These are phyloP conservation scores for Alternaria dauci DNA, from an alignment of 2,329 filamentous ascomycete species.

Conservation along the genomic window DNA sequence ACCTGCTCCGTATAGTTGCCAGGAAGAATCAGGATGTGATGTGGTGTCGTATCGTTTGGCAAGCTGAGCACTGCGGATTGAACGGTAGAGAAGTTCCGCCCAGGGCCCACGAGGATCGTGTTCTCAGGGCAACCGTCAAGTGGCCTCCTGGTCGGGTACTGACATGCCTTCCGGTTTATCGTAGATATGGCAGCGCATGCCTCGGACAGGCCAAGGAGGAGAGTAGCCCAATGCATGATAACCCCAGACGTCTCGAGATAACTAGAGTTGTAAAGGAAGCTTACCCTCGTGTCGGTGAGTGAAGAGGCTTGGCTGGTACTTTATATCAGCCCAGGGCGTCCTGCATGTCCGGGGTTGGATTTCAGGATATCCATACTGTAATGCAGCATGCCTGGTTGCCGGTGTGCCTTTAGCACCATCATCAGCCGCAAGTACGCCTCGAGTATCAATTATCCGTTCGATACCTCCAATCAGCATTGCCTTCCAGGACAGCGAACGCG, in stretches of 20 bases:
- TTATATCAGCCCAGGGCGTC: neutral
- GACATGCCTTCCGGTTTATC: constrained; percentile 43
- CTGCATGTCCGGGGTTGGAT: neutral
- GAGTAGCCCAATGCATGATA: constrained; percentile 23
- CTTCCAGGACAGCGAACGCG: constrained; percentile 15
- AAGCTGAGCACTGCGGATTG: constrained; percentile 60
- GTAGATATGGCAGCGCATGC: constrained; percentile 26
- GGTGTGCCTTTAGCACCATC: neutral
- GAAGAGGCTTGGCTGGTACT: constrained; percentile 3
- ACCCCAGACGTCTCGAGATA: neutral
- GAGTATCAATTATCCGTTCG: neutral
- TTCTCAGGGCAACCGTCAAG: constrained; percentile 51
- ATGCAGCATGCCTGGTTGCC: neutral
- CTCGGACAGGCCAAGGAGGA: constrained; percentile 21
- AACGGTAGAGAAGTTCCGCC: constrained; percentile 48
- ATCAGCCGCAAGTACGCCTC: constrained; percentile 1
- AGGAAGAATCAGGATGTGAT: constrained; percentile 67
- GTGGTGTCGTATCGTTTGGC: constrained; percentile 55
- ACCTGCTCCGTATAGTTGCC: constrained; percentile 71
- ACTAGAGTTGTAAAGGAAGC: neutral
- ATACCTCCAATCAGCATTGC: constrained; percentile 14
- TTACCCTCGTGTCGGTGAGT: neutral
- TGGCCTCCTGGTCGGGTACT: constrained; percentile 48
- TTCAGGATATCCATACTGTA: neutral
- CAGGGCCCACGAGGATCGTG: constrained; percentile 43